These are phyloP conservation scores for Lithocarpus polystachyus DNA, from an alignment of 306 rosid species.

Conservation along the genomic window DNA sequence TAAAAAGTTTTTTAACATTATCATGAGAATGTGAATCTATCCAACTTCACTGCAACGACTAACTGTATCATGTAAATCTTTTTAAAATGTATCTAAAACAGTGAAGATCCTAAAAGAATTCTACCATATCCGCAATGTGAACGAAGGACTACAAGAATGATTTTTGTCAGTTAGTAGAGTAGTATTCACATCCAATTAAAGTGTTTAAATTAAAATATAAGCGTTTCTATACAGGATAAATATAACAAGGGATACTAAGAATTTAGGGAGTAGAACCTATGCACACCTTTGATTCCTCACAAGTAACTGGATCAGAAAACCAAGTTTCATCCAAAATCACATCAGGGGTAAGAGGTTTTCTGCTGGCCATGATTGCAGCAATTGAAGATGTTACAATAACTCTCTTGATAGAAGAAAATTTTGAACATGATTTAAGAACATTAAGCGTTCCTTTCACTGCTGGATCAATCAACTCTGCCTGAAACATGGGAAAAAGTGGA, in stretches of 20 bases:
- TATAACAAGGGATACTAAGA: background rate
- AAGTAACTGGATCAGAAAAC: background rate
- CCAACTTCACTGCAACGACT: too few relatives aligned
- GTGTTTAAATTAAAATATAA: too few relatives aligned
- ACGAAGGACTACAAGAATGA: too few relatives aligned
- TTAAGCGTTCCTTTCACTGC: constrained; percentile 27
- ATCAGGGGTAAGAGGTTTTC: constrained; percentile 5
- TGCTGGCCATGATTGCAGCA: background rate
- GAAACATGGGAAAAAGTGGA: background rate
- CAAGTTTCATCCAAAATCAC: background rate
- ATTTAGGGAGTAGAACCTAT: background rate
- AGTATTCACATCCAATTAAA: too few relatives aligned
- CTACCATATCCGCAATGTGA: too few relatives aligned
- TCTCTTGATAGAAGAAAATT: constrained; percentile 11
- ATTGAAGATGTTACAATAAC: constrained; percentile 25
- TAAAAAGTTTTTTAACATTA: too few relatives aligned
- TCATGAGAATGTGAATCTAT: too few relatives aligned
- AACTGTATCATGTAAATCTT: too few relatives aligned
- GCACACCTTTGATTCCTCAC: background rate
- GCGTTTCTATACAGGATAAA: background rate
- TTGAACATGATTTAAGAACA: constrained; percentile 18
- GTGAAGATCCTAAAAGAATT: too few relatives aligned
- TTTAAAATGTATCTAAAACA: too few relatives aligned
- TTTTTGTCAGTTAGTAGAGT: too few relatives aligned
- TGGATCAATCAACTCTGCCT: constrained; percentile 9